Evolutionary conservation across 148 eudicot species (phyloP).

Genomic region (Heliamphora exappendiculata): DNA sequence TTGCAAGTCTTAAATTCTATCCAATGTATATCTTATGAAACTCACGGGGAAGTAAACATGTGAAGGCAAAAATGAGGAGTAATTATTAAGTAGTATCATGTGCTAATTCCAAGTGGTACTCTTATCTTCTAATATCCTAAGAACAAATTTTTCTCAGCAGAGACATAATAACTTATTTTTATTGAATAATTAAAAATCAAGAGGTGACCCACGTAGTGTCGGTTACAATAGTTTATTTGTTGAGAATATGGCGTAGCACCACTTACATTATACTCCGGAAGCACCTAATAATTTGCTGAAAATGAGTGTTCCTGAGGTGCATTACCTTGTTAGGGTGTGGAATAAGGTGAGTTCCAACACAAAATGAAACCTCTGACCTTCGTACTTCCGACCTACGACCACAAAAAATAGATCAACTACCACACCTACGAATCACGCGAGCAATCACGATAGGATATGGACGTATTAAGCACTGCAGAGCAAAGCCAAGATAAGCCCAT

Average conservation of each 20-base stretch:
- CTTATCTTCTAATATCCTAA: neutral
- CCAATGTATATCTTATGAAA: no score
- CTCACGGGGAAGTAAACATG: no score
- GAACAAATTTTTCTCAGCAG: neutral
- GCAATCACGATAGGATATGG: neutral
- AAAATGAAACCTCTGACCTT: slow-evolving; percentile 41
- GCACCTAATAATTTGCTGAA: neutral
- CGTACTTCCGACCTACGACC: slow-evolving; percentile 28
- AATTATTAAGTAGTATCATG: neutral
- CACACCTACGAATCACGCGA: neutral
- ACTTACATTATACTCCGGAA: no score
- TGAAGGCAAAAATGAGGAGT: no score
- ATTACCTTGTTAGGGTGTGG: slow-evolving; percentile 93
- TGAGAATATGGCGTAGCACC: no score
- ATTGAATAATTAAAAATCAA: neutral
- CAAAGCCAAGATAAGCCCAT: neutral
- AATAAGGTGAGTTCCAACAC: slow-evolving; percentile 70
- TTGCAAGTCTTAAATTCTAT: neutral
- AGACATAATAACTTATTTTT: no score
- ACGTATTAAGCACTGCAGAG: neutral
- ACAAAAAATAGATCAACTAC: neutral
- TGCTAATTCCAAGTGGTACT: neutral
- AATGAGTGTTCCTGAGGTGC: neutral
- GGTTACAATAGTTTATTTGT: no score
- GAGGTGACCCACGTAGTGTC: no score